Conservation (phyloP, 1,284 basidiomycete species). For the Phylloboletellus chloephorus region DNA sequence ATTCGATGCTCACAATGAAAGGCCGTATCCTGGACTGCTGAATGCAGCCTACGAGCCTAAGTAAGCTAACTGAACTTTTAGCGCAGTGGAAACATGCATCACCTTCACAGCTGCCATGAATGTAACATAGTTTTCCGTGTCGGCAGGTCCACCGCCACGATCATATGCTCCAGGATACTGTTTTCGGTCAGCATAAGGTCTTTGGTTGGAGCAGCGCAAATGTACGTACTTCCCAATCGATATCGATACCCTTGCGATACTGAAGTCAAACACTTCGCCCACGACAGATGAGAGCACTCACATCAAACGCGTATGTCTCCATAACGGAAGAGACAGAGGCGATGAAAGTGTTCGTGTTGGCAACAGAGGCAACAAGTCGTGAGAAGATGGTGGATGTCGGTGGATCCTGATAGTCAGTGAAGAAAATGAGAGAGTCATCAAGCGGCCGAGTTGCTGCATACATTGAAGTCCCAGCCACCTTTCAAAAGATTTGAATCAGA, state of each 20-base stretch:
- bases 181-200: too few relatives aligned
- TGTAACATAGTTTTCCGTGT: slow-evolving; percentile 4
- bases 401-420: not conserved
- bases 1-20: slow-evolving; percentile 1
- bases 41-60: not conserved
- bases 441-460: not conserved
- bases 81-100: not conserved
- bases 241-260: slow-evolving; percentile 1
- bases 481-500: not conserved
- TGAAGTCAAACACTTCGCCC: not conserved
- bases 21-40: slow-evolving; percentile 2
- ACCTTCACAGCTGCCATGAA: slow-evolving; percentile 6
- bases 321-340: not conserved
- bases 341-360: not conserved
- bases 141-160: slow-evolving; percentile 3
- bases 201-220: not conserved
- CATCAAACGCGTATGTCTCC: slow-evolving; percentile 4
- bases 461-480: slow-evolving; percentile 4
- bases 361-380: not conserved
- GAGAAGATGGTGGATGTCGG: slow-evolving; percentile 5
- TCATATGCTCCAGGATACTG: slow-evolving; percentile 5
- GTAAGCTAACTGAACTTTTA: not conserved
- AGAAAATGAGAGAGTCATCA: not conserved
- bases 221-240: slow-evolving; percentile 4
- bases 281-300: not conserved